Evolutionary conservation across 176 grass and related monocot genomes (phyloP).

Genomic region (Carex scoparia): DNA sequence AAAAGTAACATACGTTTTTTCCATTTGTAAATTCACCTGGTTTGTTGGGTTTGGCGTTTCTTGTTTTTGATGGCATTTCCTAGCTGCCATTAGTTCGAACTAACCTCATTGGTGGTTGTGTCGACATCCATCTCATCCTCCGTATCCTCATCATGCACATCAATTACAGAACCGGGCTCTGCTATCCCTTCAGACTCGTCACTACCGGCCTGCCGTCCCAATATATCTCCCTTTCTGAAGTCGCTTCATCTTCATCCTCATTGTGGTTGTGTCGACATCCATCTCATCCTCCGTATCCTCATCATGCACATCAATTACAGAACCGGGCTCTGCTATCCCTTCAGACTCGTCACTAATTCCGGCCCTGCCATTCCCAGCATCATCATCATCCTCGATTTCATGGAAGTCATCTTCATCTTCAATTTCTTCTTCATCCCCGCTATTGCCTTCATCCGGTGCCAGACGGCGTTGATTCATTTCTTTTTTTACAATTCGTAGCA

Average conservation of each 20-base stretch:
- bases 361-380: conserved; percentile 16
- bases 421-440: conserved; percentile 56
- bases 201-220: too few species aligned
- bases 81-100: neutral
- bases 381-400: conserved; percentile 51
- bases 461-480: conserved; percentile 52
- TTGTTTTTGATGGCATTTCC: neutral
- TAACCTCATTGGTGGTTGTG: conserved; percentile 8
- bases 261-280: conserved; percentile 7
- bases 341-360: conserved; percentile 43
- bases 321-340: conserved; percentile 37
- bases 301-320: conserved; percentile 30
- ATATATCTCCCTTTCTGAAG: too few species aligned
- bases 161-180: conserved; percentile 34
- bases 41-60: neutral
- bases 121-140: conserved; percentile 21
- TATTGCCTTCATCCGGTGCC: conserved; percentile 32
- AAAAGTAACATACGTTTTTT: neutral
- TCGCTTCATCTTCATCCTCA: too few species aligned
- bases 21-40: neutral
- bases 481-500: conserved; percentile 82
- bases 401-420: conserved; percentile 55
- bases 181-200: too few species aligned
- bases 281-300: conserved; percentile 21
- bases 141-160: conserved; percentile 27